Percentiles rank a stretch among this genome's conserved stretches.
These are phyloP conservation scores for Wickerhamiella vanderwaltii DNA, from an alignment of 805 yeast genomes.

Conservation along the genomic window DNA sequence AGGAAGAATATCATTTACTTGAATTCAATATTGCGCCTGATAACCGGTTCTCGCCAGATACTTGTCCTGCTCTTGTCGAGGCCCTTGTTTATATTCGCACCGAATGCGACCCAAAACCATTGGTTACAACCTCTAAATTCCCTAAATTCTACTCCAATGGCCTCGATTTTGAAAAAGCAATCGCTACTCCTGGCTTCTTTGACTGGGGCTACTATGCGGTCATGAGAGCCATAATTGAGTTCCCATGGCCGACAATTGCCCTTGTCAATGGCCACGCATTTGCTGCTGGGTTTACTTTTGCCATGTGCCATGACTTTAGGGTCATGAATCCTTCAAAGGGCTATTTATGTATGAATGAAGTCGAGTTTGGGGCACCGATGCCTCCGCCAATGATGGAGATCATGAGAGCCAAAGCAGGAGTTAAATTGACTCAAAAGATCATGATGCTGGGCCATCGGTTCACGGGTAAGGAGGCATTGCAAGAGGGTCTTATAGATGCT, in stretches of 20 bases:
- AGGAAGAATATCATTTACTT: constrained; percentile 24
- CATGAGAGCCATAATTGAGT: constrained; percentile 27
- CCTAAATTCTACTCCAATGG: constrained; percentile 32
- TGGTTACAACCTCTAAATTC: constrained; percentile 29
- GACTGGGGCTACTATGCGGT: constrained; percentile 25
- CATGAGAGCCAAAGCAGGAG: constrained; percentile 25
- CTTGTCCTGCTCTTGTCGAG: constrained; percentile 26
- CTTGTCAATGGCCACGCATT: constrained; percentile 32
- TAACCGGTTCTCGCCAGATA: constrained; percentile 27
- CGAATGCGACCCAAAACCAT: constrained; percentile 24
- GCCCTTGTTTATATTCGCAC: constrained; percentile 25
- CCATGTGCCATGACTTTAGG: constrained; percentile 30
- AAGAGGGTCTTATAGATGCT: constrained; percentile 45
- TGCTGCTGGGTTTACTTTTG: constrained; percentile 32
- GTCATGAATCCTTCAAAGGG: constrained; percentile 32
- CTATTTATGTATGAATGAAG: constrained; percentile 31
- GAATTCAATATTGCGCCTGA: constrained; percentile 28
- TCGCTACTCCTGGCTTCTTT: constrained; percentile 27
- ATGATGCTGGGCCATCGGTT: constrained; percentile 28
- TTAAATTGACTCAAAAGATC: constrained; percentile 24
- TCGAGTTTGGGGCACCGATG: constrained; percentile 30
- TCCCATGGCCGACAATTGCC: constrained; percentile 33
- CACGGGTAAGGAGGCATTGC: constrained; percentile 64
- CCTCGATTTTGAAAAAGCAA: constrained; percentile 28
- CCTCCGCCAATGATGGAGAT: constrained; percentile 28